Evolutionary conservation across 1,139 yeast species (phyloP).

Genomic region (Candida neerlandica): DNA sequence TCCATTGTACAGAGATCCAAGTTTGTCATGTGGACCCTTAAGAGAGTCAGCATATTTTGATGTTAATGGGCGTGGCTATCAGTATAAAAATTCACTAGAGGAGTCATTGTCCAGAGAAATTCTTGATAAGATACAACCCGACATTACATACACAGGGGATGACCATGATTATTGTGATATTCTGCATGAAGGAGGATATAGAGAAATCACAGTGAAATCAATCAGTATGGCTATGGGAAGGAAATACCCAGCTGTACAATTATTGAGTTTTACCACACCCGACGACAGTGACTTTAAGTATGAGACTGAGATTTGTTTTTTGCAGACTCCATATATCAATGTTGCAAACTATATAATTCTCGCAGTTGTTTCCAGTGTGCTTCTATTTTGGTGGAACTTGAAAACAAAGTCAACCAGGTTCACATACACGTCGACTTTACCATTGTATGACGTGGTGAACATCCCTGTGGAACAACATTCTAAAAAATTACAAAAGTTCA

Average conservation of each 20-base stretch:
- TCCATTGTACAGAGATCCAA: slow-evolving; percentile 47
- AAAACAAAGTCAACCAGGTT: slow-evolving; percentile 19
- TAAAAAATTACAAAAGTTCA: slow-evolving; percentile 25
- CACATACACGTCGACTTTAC: slow-evolving; percentile 18
- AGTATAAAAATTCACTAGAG: slow-evolving; percentile 56
- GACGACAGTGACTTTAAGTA: slow-evolving; percentile 23
- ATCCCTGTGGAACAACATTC: slow-evolving; percentile 18
- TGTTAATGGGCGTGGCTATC: slow-evolving; percentile 45
- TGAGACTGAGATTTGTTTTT: slow-evolving; percentile 47
- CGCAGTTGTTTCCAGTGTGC: slow-evolving; percentile 36
- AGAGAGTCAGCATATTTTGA: slow-evolving; percentile 36
- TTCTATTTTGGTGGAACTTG: slow-evolving; percentile 34
- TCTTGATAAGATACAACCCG: slow-evolving; percentile 61
- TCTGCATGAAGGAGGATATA: slow-evolving; percentile 28
- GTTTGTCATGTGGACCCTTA: slow-evolving; percentile 43
- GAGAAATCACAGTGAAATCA: slow-evolving; percentile 57
- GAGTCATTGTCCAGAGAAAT: slow-evolving; percentile 60
- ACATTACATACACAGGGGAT: slow-evolving; percentile 82
- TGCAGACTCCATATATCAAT: slow-evolving; percentile 52
- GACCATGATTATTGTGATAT: slow-evolving; percentile 82
- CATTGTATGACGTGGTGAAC: slow-evolving; percentile 13
- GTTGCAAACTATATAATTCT: slow-evolving; percentile 38
- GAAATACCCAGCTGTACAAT: slow-evolving; percentile 53
- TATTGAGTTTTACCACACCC: slow-evolving; percentile 36
- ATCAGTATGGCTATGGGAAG: slow-evolving; percentile 66